Evolutionary conservation across 805 yeast genomes (phyloP).

Genomic region (Kodamaea leandrae): DNA sequence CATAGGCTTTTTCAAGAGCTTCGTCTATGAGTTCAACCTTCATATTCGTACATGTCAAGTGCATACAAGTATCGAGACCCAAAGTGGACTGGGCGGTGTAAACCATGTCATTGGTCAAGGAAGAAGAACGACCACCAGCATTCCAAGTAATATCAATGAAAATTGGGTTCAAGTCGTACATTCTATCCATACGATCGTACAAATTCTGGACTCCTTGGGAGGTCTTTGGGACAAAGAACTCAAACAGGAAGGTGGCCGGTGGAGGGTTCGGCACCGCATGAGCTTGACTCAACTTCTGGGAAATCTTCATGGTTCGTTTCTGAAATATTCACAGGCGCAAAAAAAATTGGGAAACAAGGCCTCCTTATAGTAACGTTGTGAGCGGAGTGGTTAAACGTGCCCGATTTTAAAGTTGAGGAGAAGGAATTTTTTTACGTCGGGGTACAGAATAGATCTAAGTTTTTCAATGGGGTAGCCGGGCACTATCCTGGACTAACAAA

Average conservation of each 20-base stretch:
- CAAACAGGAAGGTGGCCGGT: slow-evolving; percentile 84
- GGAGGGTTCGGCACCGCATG: slow-evolving; percentile 39
- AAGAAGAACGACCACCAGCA: slow-evolving; percentile 89
- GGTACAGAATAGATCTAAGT: no score
- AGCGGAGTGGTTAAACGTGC: slow-evolving; percentile 1
- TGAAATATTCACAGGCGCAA: not conserved
- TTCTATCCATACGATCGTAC: slow-evolving; percentile 95
- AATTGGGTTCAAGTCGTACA: slow-evolving; percentile 88
- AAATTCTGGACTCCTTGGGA: slow-evolving; percentile 94
- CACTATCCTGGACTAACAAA: no score
- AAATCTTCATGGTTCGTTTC: slow-evolving; percentile 33
- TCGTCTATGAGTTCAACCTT: slow-evolving; percentile 72
- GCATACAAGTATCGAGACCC: slow-evolving; percentile 97
- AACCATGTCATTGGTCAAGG: slow-evolving; percentile 86
- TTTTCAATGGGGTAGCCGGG: no score
- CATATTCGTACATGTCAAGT: slow-evolving; percentile 96
- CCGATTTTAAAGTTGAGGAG: not conserved
- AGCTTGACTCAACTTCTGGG: slow-evolving; percentile 43
- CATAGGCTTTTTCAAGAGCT: slow-evolving; percentile 81
- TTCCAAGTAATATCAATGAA: slow-evolving; percentile 98
- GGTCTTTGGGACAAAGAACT: slow-evolving; percentile 96
- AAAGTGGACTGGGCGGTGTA: slow-evolving; percentile 84
- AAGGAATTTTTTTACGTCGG: not conserved
- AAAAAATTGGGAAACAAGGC: slow-evolving; percentile 1
- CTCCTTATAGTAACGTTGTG: slow-evolving; percentile 1